Base-by-base conservation (phyloP, 2,329 filamentous ascomycete species). In the Fusarium pseudonygamai region DNA sequence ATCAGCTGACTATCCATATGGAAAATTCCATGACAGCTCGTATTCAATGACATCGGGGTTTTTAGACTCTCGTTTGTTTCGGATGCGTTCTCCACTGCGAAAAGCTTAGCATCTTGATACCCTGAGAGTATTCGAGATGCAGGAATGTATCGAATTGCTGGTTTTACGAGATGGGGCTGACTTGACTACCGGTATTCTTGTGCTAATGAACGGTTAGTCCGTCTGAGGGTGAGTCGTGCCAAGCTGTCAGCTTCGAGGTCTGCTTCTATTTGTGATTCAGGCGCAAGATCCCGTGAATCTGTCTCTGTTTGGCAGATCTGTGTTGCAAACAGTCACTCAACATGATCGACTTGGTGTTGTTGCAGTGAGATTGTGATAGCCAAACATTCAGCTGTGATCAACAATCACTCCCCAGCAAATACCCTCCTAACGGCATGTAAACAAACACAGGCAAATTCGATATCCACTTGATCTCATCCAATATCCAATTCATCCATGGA, bases 41-140 rank as follows among this genome's bases (percentile, higher is more conserved):
- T 60, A 49, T 58, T 66, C 40, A 28, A 36, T 20, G 24, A 43
- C 46, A 61, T 43, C 40, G 26, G 43, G 63, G 26, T 42, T 52
- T 60, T 60, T 56, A 68, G 58, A 52, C 67, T 72, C 67, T 58
- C 67, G 43, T 60, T 36, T 60, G 72, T 72, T 64, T 74, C 71
- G 66, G 65, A 53, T 60, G 53, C 49, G 37, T 72, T 74, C 71
- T 72, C 68, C 72, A 74, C 72, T 59, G n/a, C n/a, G 66, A 55
- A 74, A 74, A 74, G 71, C 72, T 74, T 74, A 74, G 69, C 68
- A 60, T 65, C 18, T 13, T 24, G 28, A 28, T 34, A 43, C 49
- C 65, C 69, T 59, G 45, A 60, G 36, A 61, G 15, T 9, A 28
- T 47, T 49, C 14, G 28, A 67, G 43, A 63, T 57, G 45, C 32